Percentiles rank a stretch among this genome's conserved stretches.
phyloP scores from a whole-genome alignment of 1,139 yeast species.

The Debaryomyces coudertii region DNA sequence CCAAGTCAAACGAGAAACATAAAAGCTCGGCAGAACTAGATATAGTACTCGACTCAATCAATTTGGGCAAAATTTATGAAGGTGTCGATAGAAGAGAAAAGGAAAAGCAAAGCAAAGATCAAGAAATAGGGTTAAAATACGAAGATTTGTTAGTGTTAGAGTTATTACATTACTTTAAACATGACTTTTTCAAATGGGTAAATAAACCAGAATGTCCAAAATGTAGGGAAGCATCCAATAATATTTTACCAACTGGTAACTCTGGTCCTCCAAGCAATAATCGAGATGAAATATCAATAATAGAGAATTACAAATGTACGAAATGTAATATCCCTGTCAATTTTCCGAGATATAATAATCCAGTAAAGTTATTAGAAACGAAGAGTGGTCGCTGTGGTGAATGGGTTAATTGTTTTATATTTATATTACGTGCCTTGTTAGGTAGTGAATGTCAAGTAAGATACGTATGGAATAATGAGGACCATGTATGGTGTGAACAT shows the following conservation, averaged over 20 bases:
- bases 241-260: constrained; percentile 16
- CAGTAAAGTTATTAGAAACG: constrained; percentile 60
- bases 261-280: constrained; percentile 25
- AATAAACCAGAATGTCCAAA: constrained; percentile 64
- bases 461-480: constrained; percentile 87
- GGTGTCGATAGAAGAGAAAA: constrained; percentile 38
- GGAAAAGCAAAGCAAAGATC: constrained; percentile 12
- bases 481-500: constrained; percentile 96
- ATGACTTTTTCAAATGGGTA: constrained; percentile 83
- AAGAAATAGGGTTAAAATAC: constrained; percentile 37
- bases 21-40: constrained; percentile 20
- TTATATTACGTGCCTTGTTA: constrained; percentile 64
- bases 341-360: constrained; percentile 78
- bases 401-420: constrained; percentile 85
- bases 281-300: constrained; percentile 34
- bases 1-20: constrained; percentile 16
- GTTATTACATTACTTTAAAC: constrained; percentile 73
- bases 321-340: constrained; percentile 51
- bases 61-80: constrained; percentile 37
- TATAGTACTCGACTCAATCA: constrained; percentile 37
- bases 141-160: constrained; percentile 75
- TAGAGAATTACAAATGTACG: constrained; percentile 67
- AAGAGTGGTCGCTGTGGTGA: constrained; percentile 91
- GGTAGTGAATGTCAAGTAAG: constrained; percentile 58
- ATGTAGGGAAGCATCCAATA: constrained; percentile 39